Percentiles rank a stretch among this genome's conserved stretches.
These are phyloP conservation scores for Mycogone perniciosa DNA, from an alignment of 2,329 filamentous ascomycete species.

Conservation along the genomic window DNA sequence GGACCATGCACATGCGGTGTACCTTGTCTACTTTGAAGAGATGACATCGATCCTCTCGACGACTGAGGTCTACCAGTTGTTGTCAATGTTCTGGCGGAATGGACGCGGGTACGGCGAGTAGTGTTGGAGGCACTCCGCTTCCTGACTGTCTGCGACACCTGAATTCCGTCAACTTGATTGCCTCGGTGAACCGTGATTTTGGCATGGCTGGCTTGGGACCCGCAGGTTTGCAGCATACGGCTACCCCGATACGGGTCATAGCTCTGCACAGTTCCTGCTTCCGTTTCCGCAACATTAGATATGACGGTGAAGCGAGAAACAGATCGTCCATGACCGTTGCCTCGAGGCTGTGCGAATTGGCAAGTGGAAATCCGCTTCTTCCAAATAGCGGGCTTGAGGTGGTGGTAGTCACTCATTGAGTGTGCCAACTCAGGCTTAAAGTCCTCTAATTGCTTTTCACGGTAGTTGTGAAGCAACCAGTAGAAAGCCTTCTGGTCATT, in stretches of 20 bases:
- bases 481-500: constrained; percentile 97
- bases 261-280: constrained; percentile 49
- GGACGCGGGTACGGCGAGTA: constrained; percentile 23
- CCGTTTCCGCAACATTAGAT: constrained; percentile 51
- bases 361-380: constrained; percentile 56
- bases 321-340: constrained; percentile 44
- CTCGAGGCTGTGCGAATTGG: constrained; percentile 46
- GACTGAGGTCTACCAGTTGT: constrained; percentile 27
- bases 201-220: constrained; percentile 51
- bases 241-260: constrained; percentile 83
- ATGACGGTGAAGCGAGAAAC: constrained; percentile 60
- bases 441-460: constrained; percentile 79
- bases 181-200: constrained; percentile 64
- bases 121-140: constrained; percentile 31
- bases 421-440: constrained; percentile 76
- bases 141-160: constrained; percentile 24
- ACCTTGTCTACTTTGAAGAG: constrained; percentile 41
- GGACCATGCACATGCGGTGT: constrained; percentile 36
- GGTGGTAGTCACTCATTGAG: constrained; percentile 87
- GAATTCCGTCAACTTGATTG: constrained; percentile 23
- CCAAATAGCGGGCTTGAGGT: constrained; percentile 55
- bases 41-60: constrained; percentile 41
- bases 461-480: constrained; percentile 72
- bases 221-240: constrained; percentile 34
- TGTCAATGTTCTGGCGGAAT: constrained; percentile 24